Evolutionary conservation across 2,329 filamentous ascomycete genomes (phyloP).

Genomic region (Dryadomyces quercivorus): DNA sequence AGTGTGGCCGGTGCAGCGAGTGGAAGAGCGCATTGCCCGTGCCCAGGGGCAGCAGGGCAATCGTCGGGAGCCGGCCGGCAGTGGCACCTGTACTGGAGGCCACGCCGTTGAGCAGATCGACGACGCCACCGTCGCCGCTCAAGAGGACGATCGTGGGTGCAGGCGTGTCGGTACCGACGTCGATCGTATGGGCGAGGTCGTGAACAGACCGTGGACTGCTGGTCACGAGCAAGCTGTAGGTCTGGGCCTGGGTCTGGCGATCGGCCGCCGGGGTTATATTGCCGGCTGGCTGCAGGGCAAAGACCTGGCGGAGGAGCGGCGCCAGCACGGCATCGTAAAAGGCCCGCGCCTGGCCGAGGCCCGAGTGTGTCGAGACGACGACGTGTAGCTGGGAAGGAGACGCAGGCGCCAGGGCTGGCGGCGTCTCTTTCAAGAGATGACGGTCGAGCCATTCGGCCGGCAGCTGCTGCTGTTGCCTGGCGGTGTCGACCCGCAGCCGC

Average conservation of each 20-base stretch:
- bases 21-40: constrained; percentile 55
- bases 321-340: constrained; percentile 45
- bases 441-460: constrained; percentile 23
- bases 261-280: background rate
- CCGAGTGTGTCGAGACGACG: constrained; percentile 56
- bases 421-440: constrained; percentile 25
- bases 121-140: constrained; percentile 76
- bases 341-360: constrained; percentile 40
- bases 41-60: constrained; percentile 47
- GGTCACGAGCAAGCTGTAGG: constrained; percentile 46
- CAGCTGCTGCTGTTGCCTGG: constrained; percentile 13
- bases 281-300: constrained; percentile 24
- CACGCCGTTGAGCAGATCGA: constrained; percentile 65
- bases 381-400: constrained; percentile 36
- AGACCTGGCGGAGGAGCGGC: constrained; percentile 34
- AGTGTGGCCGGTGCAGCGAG: constrained; percentile 46
- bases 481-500: constrained; percentile 10
- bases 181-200: constrained; percentile 40
- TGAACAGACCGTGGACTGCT: constrained; percentile 49
- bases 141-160: constrained; percentile 55
- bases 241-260: background rate
- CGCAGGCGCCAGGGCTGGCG: constrained; percentile 17
- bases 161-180: background rate
- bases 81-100: constrained; percentile 8
- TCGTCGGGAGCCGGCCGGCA: constrained; percentile 21